These are phyloP conservation scores for Calonectria naviculata DNA, from an alignment of 2,329 filamentous ascomycete species.

Conservation along the genomic window DNA sequence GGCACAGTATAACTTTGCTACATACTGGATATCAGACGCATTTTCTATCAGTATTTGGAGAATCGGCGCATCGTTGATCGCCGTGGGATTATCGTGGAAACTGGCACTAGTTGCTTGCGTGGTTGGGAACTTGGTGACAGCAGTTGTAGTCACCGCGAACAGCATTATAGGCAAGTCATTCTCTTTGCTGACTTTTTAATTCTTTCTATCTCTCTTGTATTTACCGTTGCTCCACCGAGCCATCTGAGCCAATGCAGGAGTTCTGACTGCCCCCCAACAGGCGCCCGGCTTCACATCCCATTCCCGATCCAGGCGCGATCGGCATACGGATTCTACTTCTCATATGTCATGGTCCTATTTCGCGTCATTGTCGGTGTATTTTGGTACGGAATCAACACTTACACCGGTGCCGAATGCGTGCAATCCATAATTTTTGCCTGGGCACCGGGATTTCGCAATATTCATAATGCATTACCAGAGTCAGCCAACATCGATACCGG, in stretches of 20 bases:
- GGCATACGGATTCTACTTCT: neutral
- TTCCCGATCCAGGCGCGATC: neutral
- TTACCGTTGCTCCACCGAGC: too few relatives aligned
- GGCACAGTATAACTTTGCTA: neutral
- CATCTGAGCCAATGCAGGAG: neutral
- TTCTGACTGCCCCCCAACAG: neutral
- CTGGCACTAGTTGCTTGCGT: neutral
- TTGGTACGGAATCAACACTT: slow-evolving; percentile 1
- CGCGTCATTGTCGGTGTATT: neutral
- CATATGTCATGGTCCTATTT: neutral
- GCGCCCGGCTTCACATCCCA: neutral
- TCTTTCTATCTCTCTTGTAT: neutral
- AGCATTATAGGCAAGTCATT: neutral
- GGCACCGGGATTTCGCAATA: neutral
- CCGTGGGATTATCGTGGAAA: neutral
- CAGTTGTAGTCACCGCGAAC: neutral
- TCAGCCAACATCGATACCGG: neutral
- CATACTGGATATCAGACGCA: neutral
- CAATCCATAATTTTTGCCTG: neutral
- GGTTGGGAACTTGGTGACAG: neutral
- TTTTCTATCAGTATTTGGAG: slow-evolving; percentile 1
- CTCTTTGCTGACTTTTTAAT: neutral
- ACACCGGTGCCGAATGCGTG: neutral
- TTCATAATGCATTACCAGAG: neutral
- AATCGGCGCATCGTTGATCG: neutral